A percentile compares a stretch with the other conserved stretches of the same genome.
These are phyloP conservation scores for Arthrobotrys megalospora DNA, from an alignment of 2,329 filamentous ascomycete genomes.

Conservation along the genomic window DNA sequence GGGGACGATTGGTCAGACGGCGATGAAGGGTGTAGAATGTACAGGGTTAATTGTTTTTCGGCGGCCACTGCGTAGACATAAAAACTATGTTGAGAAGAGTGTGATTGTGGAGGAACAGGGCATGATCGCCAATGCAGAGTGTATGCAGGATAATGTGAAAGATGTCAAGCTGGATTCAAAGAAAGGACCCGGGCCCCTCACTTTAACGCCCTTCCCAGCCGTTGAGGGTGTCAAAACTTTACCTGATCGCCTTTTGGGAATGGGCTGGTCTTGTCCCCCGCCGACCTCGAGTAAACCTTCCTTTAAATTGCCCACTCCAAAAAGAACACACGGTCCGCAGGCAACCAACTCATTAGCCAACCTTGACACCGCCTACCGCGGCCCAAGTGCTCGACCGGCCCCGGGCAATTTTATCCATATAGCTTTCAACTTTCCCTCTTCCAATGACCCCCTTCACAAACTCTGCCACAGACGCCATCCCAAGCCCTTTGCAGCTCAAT, in stretches of 20 bases:
- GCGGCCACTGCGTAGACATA: conserved; percentile 6
- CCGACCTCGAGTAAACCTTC: conserved; percentile 42
- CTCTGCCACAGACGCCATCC: conserved; percentile 54
- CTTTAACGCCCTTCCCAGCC: conserved; percentile 43
- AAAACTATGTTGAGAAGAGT: conserved; percentile 13
- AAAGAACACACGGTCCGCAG: conserved; percentile 18
- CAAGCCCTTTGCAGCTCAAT: conserved; percentile 52
- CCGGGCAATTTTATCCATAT: conserved; percentile 59
- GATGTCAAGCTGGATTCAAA: conserved; percentile 13
- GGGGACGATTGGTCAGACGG: conserved; percentile 1
- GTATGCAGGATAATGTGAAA: conserved; percentile 28
- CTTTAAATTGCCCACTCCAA: conserved; percentile 14
- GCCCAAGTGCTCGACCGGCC: conserved; percentile 51
- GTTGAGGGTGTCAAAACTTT: conserved; percentile 5
- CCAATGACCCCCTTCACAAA: conserved; percentile 49
- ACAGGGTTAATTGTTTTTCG: conserved; percentile 37
- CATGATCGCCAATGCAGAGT: conserved; percentile 37
- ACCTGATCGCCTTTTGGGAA: conserved; percentile 4
- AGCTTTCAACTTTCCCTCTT: conserved; percentile 48
- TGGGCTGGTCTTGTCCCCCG: conserved; percentile 1
- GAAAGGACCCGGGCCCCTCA: conserved; percentile 27
- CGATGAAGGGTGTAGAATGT: conserved; percentile 23
- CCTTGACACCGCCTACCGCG: conserved; percentile 45
- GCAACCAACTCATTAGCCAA: conserved; percentile 40
- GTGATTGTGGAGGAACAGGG: conserved; percentile 27